Evolutionary conservation across 108 stramenopile species (phyloP), one percentile per base, ranked within the genome.

Genomic region (Schizochytrium sp.): DNA sequence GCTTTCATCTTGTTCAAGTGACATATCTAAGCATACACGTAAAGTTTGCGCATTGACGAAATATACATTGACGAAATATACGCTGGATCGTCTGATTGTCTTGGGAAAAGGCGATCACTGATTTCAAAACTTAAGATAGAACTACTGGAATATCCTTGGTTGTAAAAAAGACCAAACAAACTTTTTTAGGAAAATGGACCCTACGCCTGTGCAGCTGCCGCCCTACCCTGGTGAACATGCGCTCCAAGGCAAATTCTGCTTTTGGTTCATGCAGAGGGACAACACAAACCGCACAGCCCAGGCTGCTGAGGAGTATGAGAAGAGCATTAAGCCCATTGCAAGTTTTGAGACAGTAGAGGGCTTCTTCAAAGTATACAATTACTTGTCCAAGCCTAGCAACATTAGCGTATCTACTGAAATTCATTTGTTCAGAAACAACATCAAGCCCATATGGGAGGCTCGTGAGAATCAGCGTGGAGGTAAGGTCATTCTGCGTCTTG

Each of bases 371-470:
- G 93, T 95, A 13, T 99, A 99, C 93, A 93, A 98, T 89, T 96
- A 95, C 89, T 91, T 99, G 38, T 91, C 93, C 8, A 91, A 97
- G 60, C 97, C 97, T 12, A 94, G 96, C 61, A 93, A 96, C 61
- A 92, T 97, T 15, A 91, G 93, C 2, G 90, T 93, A 8, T 95
- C 94, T 15, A 96, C 96, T 5, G 97, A 98, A 89, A 96, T 96
- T 72, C 97, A 98, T 90, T 95, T 98, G 72, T 99, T 99, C 90
- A 94, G 96, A 10, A 93, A 96, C 59, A 97, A 97, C 47, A 95
- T 98, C 92, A 97, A 97, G 88, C 98, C 98, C 28, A 97, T 97
- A 0, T 99, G 98, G 98, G 98, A 99, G 89, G 98, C 98, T 88
- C 90, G 95, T 41, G 88, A 89, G 72, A 98, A 99, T 76, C 90